Percentiles rank a stretch among this genome's conserved stretches.
These are phyloP conservation scores for Wickerhamiella brachini DNA, from an alignment of 805 yeast species.

Conservation along the genomic window DNA sequence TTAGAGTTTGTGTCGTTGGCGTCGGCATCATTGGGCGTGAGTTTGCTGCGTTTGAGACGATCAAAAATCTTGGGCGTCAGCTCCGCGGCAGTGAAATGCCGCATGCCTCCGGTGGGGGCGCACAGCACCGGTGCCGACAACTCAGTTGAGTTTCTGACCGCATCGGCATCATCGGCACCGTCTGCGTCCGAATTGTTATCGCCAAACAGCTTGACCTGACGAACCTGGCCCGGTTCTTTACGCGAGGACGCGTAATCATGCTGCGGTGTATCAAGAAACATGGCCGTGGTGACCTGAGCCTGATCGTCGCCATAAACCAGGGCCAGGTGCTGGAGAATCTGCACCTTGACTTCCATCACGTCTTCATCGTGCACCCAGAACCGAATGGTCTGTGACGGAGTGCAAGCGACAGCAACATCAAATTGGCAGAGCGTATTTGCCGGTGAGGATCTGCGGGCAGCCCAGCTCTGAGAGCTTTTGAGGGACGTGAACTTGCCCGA, in stretches of 20 bases:
- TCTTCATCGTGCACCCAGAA: conserved; percentile 52
- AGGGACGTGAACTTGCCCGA: conserved; percentile 10
- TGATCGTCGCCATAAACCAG: conserved; percentile 11
- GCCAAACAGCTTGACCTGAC: conserved; percentile 13
- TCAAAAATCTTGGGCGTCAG: conserved; percentile 9
- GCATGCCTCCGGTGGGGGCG: conserved; percentile 28
- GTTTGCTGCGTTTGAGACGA: neutral
- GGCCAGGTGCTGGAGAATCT: conserved; percentile 27
- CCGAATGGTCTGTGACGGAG: conserved; percentile 25
- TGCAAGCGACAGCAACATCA: conserved; percentile 24
- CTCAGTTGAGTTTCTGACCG: neutral
- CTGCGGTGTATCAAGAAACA: conserved; percentile 27
- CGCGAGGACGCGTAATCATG: conserved; percentile 24
- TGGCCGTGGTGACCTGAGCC: conserved; percentile 16
- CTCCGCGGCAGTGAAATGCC: conserved; percentile 17
- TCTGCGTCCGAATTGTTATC: neutral
- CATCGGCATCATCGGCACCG: neutral
- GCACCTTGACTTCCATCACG: conserved; percentile 38
- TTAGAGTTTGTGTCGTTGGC: conserved; percentile 12
- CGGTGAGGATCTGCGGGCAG: neutral
- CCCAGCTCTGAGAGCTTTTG: neutral
- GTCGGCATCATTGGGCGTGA: conserved; percentile 1
- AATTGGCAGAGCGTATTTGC: conserved; percentile 15
- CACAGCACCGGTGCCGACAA: conserved; percentile 17
- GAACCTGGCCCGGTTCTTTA: conserved; percentile 29